These are phyloP conservation scores for Jatropha multifida DNA, from an alignment of 441 rosid species.

Conservation along the genomic window DNA sequence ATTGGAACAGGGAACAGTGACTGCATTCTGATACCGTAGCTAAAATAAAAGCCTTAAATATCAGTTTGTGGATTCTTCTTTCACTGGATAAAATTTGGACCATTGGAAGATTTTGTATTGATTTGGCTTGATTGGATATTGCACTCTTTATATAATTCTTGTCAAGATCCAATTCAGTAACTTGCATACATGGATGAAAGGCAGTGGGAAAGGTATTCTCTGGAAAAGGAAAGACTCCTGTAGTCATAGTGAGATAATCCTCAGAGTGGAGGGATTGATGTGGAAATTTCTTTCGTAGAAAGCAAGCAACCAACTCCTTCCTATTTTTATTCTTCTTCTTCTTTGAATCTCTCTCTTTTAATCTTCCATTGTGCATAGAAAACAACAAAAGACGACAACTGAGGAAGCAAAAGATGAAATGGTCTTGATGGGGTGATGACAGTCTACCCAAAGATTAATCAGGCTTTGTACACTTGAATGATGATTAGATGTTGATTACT, in stretches of 20 bases:
- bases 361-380: slow-evolving; percentile 1
- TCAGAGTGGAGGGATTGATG: slow-evolving; percentile 21
- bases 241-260: slow-evolving; percentile 5
- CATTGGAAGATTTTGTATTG: background rate
- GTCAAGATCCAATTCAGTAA: background rate
- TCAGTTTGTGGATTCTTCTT: background rate
- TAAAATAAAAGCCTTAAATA: background rate
- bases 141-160: background rate
- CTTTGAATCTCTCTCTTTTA: slow-evolving; percentile 17
- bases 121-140: background rate
- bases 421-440: no score
- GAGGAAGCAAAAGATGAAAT: slow-evolving; percentile 13
- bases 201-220: background rate
- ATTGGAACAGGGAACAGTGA: background rate
- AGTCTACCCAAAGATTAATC: background rate
- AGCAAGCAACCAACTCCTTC: slow-evolving; percentile 19
- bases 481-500: background rate
- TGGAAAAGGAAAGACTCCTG: slow-evolving; percentile 1
- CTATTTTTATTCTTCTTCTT: background rate
- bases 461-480: background rate
- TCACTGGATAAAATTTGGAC: background rate
- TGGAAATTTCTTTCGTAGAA: slow-evolving; percentile 20
- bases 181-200: background rate
- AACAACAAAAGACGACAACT: background rate
- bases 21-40: background rate